Evolutionary conservation across 2,329 filamentous ascomycete genomes (phyloP).

Genomic region (Fusarium vanettenii): DNA sequence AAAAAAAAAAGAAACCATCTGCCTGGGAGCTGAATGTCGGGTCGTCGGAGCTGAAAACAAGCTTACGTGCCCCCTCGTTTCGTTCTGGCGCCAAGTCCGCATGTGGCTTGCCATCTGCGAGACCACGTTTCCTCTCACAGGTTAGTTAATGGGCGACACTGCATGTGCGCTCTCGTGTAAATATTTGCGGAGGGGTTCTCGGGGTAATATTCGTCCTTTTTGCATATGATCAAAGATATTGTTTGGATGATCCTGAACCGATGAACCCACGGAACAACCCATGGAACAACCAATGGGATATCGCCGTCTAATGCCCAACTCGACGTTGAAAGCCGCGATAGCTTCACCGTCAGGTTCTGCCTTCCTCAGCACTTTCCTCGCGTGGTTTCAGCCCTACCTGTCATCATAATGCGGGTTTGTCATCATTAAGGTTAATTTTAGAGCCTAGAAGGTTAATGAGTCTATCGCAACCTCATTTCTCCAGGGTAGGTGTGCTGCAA

Average conservation of each 20-base stretch:
- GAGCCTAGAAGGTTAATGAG: background rate
- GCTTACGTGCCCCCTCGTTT: slow-evolving; percentile 1
- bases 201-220: background rate
- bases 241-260: background rate
- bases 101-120: slow-evolving; percentile 1
- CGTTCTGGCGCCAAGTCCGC: background rate
- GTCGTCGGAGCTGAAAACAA: slow-evolving; percentile 2
- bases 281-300: background rate
- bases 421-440: background rate
- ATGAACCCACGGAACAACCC: background rate
- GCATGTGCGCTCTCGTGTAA: background rate
- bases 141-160: background rate
- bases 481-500: background rate
- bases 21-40: background rate
- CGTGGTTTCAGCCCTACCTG: background rate
- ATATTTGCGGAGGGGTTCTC: background rate
- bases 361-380: background rate
- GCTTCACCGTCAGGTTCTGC: background rate
- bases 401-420: background rate
- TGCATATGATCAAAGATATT: background rate
- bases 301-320: background rate
- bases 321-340: background rate
- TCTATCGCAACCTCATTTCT: background rate
- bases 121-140: slow-evolving; percentile 3
- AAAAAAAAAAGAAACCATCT: background rate